phyloP scores from a whole-genome alignment of 306 rosid species.

The Echinosophora koreensis region DNA sequence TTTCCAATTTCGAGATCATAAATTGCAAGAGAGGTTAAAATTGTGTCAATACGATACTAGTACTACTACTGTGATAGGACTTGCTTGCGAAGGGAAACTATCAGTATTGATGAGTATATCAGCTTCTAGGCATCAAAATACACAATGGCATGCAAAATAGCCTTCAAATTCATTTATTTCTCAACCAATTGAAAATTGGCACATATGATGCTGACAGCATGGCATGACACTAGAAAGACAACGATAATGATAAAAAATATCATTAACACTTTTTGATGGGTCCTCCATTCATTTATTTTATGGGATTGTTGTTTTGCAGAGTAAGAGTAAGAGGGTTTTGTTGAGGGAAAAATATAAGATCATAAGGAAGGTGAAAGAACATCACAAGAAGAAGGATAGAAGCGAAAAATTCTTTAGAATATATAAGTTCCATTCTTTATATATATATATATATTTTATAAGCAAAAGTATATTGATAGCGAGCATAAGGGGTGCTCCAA shows the following conservation, averaged over 20 bases:
- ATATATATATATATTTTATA: too few species aligned
- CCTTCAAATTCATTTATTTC: constrained; percentile 40
- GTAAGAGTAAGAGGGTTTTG: too few species aligned
- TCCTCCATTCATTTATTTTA: constrained; percentile 57
- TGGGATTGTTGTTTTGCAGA: too few species aligned
- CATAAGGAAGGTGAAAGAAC: too few species aligned
- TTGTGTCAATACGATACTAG: not conserved
- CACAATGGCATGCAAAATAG: constrained; percentile 34
- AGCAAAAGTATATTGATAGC: too few species aligned
- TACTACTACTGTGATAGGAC: constrained; percentile 8
- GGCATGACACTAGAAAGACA: constrained; percentile 45
- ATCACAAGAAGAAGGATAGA: too few species aligned
- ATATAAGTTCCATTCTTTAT: too few species aligned
- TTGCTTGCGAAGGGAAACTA: constrained; percentile 45
- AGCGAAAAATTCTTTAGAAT: too few species aligned
- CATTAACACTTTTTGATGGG: constrained; percentile 54
- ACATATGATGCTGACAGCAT: constrained; percentile 46
- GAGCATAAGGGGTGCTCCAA: too few species aligned
- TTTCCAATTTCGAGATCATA: constrained; percentile 57
- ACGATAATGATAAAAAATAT: constrained; percentile 37
- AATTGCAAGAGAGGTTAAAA: constrained; percentile 2
- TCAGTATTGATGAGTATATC: not conserved
- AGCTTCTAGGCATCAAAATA: constrained; percentile 31
- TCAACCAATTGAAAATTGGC: constrained; percentile 44
- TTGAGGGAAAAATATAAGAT: too few species aligned